phyloP scores from a whole-genome alignment of 129 eudicot species.

The Arctium minus region DNA sequence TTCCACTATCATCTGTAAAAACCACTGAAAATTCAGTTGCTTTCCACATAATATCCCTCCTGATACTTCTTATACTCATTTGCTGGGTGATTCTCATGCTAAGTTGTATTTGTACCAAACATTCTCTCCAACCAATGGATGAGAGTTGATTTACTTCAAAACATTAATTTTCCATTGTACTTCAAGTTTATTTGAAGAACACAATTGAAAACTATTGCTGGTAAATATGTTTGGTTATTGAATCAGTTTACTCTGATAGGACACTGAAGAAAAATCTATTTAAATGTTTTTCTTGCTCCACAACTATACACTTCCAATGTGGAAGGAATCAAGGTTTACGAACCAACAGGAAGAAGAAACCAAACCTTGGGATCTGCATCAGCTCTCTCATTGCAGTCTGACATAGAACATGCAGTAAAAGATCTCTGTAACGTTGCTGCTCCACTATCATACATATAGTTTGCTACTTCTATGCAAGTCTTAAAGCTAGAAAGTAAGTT shows the following conservation, averaged over 20 bases:
- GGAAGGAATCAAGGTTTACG: neutral
- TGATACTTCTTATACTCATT: neutral
- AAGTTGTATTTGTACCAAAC: neutral
- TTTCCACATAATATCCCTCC: neutral
- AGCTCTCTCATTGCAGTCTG: constrained; percentile 42
- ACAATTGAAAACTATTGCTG: neutral
- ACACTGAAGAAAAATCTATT: neutral
- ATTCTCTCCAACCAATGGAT: neutral
- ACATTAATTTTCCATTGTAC: neutral
- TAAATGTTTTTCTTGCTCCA: neutral
- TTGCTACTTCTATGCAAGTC: constrained; percentile 83
- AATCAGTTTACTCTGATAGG: constrained; percentile 5
- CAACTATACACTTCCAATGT: neutral
- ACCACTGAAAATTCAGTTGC: neutral
- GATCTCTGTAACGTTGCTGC: constrained; percentile 43
- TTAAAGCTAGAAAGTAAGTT: constrained; percentile 84
- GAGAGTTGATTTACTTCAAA: neutral
- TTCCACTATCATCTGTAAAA: neutral
- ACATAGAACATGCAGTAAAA: constrained; percentile 34
- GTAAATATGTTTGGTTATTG: neutral
- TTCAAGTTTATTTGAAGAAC: neutral
- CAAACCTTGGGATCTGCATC: constrained; percentile 60
- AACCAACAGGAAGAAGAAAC: constrained; percentile 1
- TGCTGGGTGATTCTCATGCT: neutral
- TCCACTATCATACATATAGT: constrained; percentile 67